Base-by-base conservation (phyloP, 1,284 basidiomycete genomes). In the Vanrija pseudolonga region DNA sequence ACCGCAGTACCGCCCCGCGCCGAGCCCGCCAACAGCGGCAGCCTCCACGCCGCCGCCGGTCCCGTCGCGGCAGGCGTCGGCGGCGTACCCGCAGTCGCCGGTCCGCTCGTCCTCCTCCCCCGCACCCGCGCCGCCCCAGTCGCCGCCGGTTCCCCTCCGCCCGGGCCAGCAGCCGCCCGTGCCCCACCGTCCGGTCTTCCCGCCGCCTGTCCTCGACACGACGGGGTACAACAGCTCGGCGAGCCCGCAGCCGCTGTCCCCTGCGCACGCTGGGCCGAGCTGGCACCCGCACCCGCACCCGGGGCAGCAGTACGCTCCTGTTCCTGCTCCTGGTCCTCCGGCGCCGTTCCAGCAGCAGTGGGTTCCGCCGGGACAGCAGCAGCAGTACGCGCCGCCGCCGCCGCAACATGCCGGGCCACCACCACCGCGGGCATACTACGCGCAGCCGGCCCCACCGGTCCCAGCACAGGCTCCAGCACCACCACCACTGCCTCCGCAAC, bases 1-100 rank as follows among this genome's bases (percentile, higher is more conserved):
- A 17, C 71, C 69, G 0, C 62, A 64, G 41, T 73, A 71, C 43
- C 52, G 61, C 14, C 45, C 66, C 12, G 59, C 65, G 0, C 68
- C 65, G 2, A 66, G 58, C 12, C 68, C 68, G 4, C 64, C 69
- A 4, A n/a, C n/a, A 6, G 26, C 26, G 26, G 26, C 32, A n/a
- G 32, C 32, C 32, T 9, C 11, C 32, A 32, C 32, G 32, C 32
- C 32, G 32, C 32, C 32, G 62, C 60, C n/a, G 59, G 62, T 46
- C 55, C 57, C 6, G 51, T 50, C 38, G 11, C 60, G 61, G 5
- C 61, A 65, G 37, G 28, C 55, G 19, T 62, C 56, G 20, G 63
- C 20, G 8, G 12, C 24, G 32, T 32, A 36, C 18, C 32, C 42
- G 15, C 41, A 41, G 32, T 42, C 41, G 49, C 42, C 49, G 20